Base-by-base conservation (phyloP, 139 green algal species). In the Micractinium sp. region DNA sequence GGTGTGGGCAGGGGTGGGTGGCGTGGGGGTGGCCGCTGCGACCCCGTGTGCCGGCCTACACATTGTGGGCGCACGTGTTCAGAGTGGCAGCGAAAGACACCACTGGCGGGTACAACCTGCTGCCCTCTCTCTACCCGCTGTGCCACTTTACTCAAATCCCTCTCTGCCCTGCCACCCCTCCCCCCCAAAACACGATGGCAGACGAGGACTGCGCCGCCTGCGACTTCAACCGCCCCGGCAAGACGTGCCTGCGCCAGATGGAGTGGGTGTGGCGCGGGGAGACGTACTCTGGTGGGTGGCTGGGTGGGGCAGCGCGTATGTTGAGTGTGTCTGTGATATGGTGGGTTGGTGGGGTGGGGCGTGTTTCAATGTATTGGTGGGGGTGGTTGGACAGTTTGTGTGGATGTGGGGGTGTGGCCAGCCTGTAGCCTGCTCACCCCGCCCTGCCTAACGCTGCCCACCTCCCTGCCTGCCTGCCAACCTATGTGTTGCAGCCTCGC, bases 191-290 rank as follows among this genome's bases (percentile, higher is more conserved):
- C 47, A 5, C 76, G 20, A 27, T 29, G 56, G 47, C 84, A 81
- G 69, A 81, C 19, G 96, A 98, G 85, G 93, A 98, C 88, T 99
- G 97, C 91, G 98, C 98, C 5, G 97, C 97, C 7, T 99, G 98
- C 92, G 96, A 97, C 92, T 99, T 98, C 94, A 99, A 99, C 92
- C 92, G 89, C 19, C 97, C 97, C 9, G 96, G 94, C 83, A 99
- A 99, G 93, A 98, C 89, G 0, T 99, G 98, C 94, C 93, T 99
- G 91, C 94, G 97, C 25, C 75, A 93, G 56, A 97, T 99, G 96
- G 96, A 99, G 88, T 99, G 98, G 98, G 95, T 98, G 79, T 99
- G 98, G 97, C 91, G 97, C 13, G 97, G 97, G 27, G 98, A 99
- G 95, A 93, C 94, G 79, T 99, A 95, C 89, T 83, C 93, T 25